Conservation (phyloP, 495 filamentous ascomycete genomes). For the Gamarada debralockiae region DNA sequence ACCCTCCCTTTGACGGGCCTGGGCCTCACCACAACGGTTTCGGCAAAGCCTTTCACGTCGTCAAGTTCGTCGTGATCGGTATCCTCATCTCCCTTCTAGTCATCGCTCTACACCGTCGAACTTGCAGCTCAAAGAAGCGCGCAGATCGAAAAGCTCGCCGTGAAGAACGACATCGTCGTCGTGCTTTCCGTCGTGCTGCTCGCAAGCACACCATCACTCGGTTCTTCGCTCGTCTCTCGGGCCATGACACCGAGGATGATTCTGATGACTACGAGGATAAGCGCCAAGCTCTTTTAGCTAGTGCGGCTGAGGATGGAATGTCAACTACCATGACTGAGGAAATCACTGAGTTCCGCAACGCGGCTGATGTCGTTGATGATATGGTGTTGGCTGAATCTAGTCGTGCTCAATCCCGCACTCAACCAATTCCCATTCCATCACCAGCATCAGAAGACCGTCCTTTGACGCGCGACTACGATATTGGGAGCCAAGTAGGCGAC, state of each 20-base stretch:
- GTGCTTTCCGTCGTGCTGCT: conserved; percentile 37
- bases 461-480: conserved; percentile 13
- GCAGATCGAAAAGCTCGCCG: conserved; percentile 25
- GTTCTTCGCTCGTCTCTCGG: conserved; percentile 13
- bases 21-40: conserved; percentile 4
- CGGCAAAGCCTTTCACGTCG: conserved; percentile 8
- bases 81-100: conserved; percentile 32
- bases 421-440: not conserved
- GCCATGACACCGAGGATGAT: conserved; percentile 4
- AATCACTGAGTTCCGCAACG: conserved; percentile 44
- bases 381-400: conserved; percentile 30
- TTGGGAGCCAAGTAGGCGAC: conserved; percentile 11
- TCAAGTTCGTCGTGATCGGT: conserved; percentile 20
- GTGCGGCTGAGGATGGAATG: conserved; percentile 35
- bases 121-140: conserved; percentile 22
- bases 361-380: conserved; percentile 38
- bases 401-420: not conserved
- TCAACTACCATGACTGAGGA: conserved; percentile 34
- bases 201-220: conserved; percentile 28
- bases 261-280: conserved; percentile 21
- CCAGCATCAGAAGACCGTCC: not conserved
- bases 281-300: conserved; percentile 2
- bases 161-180: conserved; percentile 36
- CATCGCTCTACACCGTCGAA: conserved; percentile 28
- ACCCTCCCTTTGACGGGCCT: not conserved